Conservation (phyloP, 805 yeast species). For the Cyberlindnera maclurae region DNA sequence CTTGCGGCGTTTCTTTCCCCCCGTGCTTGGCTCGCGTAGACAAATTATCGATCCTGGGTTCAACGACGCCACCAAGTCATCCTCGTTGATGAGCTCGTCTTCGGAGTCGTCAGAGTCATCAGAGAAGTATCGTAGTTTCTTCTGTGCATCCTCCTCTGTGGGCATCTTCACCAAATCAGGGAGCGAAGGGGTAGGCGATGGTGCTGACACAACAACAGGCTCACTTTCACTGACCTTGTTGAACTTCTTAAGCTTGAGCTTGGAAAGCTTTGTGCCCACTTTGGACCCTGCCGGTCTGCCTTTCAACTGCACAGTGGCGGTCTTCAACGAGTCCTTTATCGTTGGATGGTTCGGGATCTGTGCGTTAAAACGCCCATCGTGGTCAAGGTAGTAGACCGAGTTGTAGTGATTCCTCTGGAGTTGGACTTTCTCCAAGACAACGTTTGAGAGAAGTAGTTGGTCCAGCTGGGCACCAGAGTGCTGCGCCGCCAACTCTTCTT, state of each 20-base stretch:
- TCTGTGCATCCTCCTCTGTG: conserved; percentile 8
- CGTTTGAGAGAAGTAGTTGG: conserved; percentile 22
- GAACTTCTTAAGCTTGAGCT: conserved; percentile 22
- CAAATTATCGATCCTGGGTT: conserved; percentile 33
- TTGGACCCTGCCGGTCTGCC: conserved; percentile 5
- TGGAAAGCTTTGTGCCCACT: conserved; percentile 21
- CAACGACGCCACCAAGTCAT: conserved; percentile 29
- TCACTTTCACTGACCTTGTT: conserved; percentile 9
- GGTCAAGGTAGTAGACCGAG: conserved; percentile 21
- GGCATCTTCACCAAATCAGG: conserved; percentile 14
- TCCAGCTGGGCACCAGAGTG: conserved; percentile 15
- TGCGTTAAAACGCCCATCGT: conserved; percentile 15
- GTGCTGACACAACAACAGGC: not conserved
- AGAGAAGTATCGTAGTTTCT: conserved; percentile 20
- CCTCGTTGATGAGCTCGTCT: conserved; percentile 30
- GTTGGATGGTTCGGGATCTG: conserved; percentile 20
- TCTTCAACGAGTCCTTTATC: conserved; percentile 17
- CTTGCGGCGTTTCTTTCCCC: conserved; percentile 56
- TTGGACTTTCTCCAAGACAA: conserved; percentile 18
- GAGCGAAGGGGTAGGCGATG: conserved; percentile 14
- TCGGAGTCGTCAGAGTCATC: conserved; percentile 21
- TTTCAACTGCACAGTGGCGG: conserved; percentile 6
- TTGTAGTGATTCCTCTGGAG: conserved; percentile 18
- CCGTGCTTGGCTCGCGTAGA: conserved; percentile 47
- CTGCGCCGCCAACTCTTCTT: conserved; percentile 8